Conservation (phyloP, 495 filamentous ascomycete species). For the Penicillium subrubescens region DNA sequence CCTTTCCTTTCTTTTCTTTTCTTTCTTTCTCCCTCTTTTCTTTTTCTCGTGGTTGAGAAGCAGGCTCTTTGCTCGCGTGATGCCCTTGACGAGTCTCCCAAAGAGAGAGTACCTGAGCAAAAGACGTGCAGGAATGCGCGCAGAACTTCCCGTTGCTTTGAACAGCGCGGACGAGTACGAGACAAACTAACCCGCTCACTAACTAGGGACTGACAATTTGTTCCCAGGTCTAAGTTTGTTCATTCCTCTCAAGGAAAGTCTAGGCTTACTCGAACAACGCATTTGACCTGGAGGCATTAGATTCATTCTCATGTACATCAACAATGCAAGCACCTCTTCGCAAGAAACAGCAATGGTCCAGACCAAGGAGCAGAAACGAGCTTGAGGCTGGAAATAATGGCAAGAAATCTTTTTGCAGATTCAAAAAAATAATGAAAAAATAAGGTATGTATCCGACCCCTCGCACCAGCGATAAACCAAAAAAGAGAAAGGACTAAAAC, state of each 20-base stretch:
- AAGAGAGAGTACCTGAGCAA: neutral
- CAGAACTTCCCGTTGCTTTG: neutral
- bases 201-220: neutral
- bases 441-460: conserved; percentile 30
- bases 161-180: neutral
- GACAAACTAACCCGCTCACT: conserved; percentile 8
- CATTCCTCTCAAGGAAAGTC: conserved; percentile 6
- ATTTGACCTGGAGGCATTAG: conserved; percentile 21
- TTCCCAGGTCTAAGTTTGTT: conserved; percentile 11
- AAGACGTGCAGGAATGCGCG: conserved; percentile 6
- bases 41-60: neutral
- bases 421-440: conserved; percentile 20
- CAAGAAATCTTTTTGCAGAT: conserved; percentile 11
- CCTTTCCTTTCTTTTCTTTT: neutral
- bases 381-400: conserved; percentile 18
- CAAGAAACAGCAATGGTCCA: conserved; percentile 24
- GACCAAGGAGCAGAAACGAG: conserved; percentile 25
- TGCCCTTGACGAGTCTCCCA: neutral
- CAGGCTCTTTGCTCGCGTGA: neutral
- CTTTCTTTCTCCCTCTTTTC: too few relatives aligned
- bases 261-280: conserved; percentile 17
- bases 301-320: conserved; percentile 5
- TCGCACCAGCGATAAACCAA: conserved; percentile 29
- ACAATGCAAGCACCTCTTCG: conserved; percentile 26
- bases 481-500: conserved; percentile 5